Conservation (phyloP, 441 rosid species). For the Eutrema salsugineum region DNA sequence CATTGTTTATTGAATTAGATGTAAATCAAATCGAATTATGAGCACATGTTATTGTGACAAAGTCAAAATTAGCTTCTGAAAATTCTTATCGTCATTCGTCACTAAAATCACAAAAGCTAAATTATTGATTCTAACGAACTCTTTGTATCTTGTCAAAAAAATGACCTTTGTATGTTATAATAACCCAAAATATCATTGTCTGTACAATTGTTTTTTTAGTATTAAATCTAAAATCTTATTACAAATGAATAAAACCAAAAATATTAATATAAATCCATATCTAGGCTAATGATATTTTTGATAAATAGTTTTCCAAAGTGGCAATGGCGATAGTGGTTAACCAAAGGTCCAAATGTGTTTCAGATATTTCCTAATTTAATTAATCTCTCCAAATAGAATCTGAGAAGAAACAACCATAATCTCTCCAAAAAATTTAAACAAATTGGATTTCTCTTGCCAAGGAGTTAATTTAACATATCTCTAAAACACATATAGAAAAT, state of each 20-base stretch:
- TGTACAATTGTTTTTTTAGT: not conserved
- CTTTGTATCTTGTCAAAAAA: not conserved
- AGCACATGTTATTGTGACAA: not conserved
- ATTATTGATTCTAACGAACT: not conserved
- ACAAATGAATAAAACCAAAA: slow-evolving; percentile 2
- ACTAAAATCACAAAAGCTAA: not conserved
- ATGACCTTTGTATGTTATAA: too few species aligned
- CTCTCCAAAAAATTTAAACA: too few species aligned
- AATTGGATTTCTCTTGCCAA: not conserved
- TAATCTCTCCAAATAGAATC: not conserved
- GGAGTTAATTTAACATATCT: not conserved
- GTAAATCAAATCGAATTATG: not conserved
- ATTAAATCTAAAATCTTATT: not conserved
- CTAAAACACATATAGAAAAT: not conserved
- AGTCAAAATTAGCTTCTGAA: slow-evolving; percentile 12
- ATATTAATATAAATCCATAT: not conserved
- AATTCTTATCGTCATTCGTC: not conserved
- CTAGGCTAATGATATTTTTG: not conserved
- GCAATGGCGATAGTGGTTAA: not conserved
- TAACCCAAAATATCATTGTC: not conserved
- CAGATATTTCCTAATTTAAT: not conserved
- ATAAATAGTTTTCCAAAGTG: not conserved
- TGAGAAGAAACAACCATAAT: not conserved
- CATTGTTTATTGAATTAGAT: not conserved
- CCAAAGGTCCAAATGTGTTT: not conserved